Evolutionary conservation across 495 filamentous ascomycete species (phyloP), one percentile per base, ranked within the genome.

Genomic region (Lophiotrema nucula): DNA sequence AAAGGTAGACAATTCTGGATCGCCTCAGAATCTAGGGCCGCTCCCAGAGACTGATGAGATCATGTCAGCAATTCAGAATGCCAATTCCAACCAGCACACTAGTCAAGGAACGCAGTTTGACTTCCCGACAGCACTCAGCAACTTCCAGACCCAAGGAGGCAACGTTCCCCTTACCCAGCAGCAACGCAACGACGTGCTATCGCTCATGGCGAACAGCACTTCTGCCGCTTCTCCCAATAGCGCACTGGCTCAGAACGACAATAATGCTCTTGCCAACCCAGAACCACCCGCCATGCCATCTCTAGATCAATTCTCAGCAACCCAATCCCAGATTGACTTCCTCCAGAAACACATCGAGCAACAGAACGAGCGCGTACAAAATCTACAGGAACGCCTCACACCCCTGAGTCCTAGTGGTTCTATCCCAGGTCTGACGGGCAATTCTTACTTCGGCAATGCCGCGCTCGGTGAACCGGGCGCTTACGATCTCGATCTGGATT

Each of bases 101-200:
- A 77, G 78, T 35, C 73, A 76, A 53, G 72, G 61, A 47, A 56
- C 72, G 4, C 71, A 68, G 21, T 76, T 85, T 60, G 86, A 95
- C 64, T 87, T 95, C 51, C 82, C 88, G 4, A 81, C 89, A 49
- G 82, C 90, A 21, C 82, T 93, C n/a, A 76, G 77, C 5, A 81
- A 85, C 41, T 82, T 86, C 66, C 75, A 92, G 76, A 81, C 82
- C 58, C 69, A 79, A 60, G 71, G 79, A 41, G 83, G 83, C 48
- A 80, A 83, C 43, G 77, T 81, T 2, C 86, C 86, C 23, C 80
- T 95, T 23, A 92, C 85, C 19, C 77, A 82, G 41, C 85, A 90
- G 50, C 85, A 95, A 64, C 86, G 90, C 1, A 85, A 85, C 61
- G 79, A 86, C 56, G 87, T 93, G 82, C 81, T 95, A 48, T 83